Evolutionary conservation across 441 rosid genomes (phyloP), one percentile per base, ranked within the genome.

Genomic region (Euphorbia celastroides): DNA sequence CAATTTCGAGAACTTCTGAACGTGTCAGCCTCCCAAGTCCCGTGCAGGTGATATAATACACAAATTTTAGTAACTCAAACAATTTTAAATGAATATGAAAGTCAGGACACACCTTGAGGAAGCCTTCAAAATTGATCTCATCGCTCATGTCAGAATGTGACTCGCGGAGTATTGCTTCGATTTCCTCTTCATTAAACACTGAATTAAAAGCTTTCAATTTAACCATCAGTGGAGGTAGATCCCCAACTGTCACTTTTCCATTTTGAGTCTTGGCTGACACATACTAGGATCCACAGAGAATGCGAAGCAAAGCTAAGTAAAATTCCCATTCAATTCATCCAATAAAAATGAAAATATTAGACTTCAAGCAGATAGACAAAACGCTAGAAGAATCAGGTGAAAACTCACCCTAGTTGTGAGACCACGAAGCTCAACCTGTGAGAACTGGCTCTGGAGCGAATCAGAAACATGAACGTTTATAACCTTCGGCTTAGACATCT

Each of bases 391-490:
- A 36, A 56, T 38, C 34, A 22, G 20, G 60, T 65, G 34, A 63
- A n/a, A n/a, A 20, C 64, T 75, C 64, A 87, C 99, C 84, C 85
- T 86, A 34, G 99, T 85, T 79, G 88, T 90, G 32, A 95, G 93
- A 72, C 91, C 80, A 41, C 96, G 97, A 57, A 92, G 86, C 81
- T 95, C 96, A 57, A 90, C 98, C 81, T 95, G 99, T 26, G 99
- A 92, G 89, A 95, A 95, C 78, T 95, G 98, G 73, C 94, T 84
- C 62, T 95, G 99, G 56, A 95, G 88, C 97, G 83, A 77, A 92
- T 95, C 99, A 77, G 98, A 89, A 71, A 92, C 88, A 62, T 83
- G 73, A 57, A 95, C 93, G 46, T 97, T 98, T 58, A 79, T 74
- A 81, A 95, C 80, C 88, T 82, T 62, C 2, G 56, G 1, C 56